Evolutionary conservation across 2,329 filamentous ascomycete genomes (phyloP), one percentile per base, ranked within the genome.

Genomic region (Arachnopeziza araneosa): DNA sequence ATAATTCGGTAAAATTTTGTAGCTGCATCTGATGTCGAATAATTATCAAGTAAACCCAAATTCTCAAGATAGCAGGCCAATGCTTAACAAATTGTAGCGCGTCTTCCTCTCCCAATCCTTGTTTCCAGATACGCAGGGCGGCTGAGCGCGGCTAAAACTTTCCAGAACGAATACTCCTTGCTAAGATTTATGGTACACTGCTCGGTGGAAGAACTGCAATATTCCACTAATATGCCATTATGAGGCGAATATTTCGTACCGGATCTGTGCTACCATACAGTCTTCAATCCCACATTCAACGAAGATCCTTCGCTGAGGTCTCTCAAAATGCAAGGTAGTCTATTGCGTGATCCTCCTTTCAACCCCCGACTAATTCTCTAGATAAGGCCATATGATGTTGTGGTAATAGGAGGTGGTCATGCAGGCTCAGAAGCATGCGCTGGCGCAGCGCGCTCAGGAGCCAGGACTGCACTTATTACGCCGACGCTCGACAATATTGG

Each of bases 341-440:
- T 17, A 26, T 51, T 49, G 26, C n/a, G 12, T 50, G 32, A 51
- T 36, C n/a, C 36, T 4, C 22, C n/a, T 24, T 50, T n/a, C 21
- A 24, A 50, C 26, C 6, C 8, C 12, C 48, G 53, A 8, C 54
- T 53, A 24, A 30, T 23, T 55, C 10, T 30, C 26, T 30, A 19
- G 24, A 24, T 14, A 30, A 72, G 70, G 30, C 65, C 66, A 6
- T 96, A 90, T 72, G 93, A 99, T 82, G 95, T 99, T 55, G 82
- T 99, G 44, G 93, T 99, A 1, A 92, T 99, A 64, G 95, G 95
- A 58, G 95, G 95, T 62, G 95, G 95, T 26, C 95, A 99, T 79
- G 95, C 95, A 59, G 95, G 95, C 54, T 90, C 92, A 57, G 95
- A 99, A 79, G 95, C 95, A 61, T 93, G 90, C 66, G 88, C 95